phyloP scores from a whole-genome alignment of 306 rosid genomes.

The Geum urbanum region DNA sequence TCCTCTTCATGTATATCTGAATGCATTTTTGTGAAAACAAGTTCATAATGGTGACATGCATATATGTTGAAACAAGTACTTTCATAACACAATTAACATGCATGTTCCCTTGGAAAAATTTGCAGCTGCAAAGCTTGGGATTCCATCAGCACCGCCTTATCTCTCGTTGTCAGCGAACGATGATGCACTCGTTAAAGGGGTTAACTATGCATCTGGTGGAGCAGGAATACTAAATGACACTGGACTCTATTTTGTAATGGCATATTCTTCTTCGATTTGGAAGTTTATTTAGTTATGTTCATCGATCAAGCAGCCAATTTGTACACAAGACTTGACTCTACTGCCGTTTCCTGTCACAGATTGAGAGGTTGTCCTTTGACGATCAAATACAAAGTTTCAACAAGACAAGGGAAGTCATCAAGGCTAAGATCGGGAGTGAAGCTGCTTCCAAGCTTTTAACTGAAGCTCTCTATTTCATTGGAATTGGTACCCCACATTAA shows the following conservation, averaged over 20 bases:
- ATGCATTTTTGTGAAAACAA: too few relatives aligned
- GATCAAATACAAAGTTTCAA: constrained; percentile 64
- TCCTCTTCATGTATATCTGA: background rate
- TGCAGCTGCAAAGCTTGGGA: constrained; percentile 73
- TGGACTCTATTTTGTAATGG: constrained; percentile 70
- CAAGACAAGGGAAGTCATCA: constrained; percentile 43
- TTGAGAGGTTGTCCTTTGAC: constrained; percentile 69
- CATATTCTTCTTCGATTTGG: constrained; percentile 3
- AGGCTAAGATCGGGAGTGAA: constrained; percentile 43
- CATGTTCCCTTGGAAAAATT: constrained; percentile 6
- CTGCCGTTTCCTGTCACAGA: constrained; percentile 30
- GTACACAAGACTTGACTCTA: background rate
- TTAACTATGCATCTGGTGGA: constrained; percentile 86
- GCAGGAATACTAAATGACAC: constrained; percentile 90
- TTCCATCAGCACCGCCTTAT: constrained; percentile 67
- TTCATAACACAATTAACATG: too few relatives aligned
- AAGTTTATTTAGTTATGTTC: background rate
- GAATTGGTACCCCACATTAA: constrained; percentile 45
- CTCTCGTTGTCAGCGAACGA: constrained; percentile 51
- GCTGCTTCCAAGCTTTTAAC: constrained; percentile 51
- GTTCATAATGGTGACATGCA: too few relatives aligned
- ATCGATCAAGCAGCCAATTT: background rate
- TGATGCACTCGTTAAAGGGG: constrained; percentile 61
- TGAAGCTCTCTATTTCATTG: constrained; percentile 69
- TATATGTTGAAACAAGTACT: too few relatives aligned